These are phyloP conservation scores for Suillus bovinus DNA, from an alignment of 768 basidiomycete genomes.

Conservation along the genomic window DNA sequence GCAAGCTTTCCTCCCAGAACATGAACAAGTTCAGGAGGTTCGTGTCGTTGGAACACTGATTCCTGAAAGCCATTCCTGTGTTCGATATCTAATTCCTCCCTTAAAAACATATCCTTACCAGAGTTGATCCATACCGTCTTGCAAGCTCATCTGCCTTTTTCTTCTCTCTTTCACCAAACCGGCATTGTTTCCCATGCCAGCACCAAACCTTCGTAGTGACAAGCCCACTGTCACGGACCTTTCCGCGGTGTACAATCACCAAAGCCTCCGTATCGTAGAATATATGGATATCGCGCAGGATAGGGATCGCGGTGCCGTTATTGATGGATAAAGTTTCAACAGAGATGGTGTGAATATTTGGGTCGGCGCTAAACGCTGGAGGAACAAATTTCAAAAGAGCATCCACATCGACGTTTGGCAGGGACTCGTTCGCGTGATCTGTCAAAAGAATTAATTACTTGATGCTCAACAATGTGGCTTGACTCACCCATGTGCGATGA, in stretches of 20 bases:
- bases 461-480: not conserved
- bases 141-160: conserved; percentile 70
- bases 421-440: conserved; percentile 44
- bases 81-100: not conserved
- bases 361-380: conserved; percentile 24
- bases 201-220: conserved; percentile 73
- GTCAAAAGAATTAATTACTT: conserved; percentile 9
- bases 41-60: conserved; percentile 57
- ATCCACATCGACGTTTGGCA: conserved; percentile 51
- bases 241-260: conserved; percentile 67
- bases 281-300: conserved; percentile 48
- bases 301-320: conserved; percentile 46
- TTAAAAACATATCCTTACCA: conserved; percentile 43
- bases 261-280: conserved; percentile 79
- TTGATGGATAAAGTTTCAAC: conserved; percentile 67
- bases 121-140: conserved; percentile 65
- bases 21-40: conserved; percentile 62
- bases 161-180: conserved; percentile 58
- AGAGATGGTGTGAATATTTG: conserved; percentile 59
- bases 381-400: conserved; percentile 40
- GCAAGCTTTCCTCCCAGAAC: conserved; percentile 69
- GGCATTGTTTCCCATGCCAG: conserved; percentile 65
- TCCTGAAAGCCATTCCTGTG: conserved; percentile 21
- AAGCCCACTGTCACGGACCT: conserved; percentile 63
- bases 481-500: conserved; percentile 34